Base-by-base conservation (phyloP, 1,139 yeast genomes). In the Blastobotrys indianensis region DNA sequence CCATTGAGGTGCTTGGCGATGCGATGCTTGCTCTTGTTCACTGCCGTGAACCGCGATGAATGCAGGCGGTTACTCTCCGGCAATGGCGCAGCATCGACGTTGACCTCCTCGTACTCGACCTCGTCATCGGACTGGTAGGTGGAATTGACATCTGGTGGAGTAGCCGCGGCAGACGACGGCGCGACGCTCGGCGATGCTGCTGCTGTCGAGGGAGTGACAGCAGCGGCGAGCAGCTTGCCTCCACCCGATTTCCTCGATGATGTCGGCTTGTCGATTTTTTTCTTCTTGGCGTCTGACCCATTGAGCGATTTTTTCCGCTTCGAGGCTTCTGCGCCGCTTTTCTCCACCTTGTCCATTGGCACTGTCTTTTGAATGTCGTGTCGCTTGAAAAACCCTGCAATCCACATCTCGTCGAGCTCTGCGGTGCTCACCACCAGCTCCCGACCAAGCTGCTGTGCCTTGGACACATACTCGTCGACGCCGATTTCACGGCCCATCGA, bases 301-400 rank as follows among this genome's bases (percentile, higher is more conserved):
- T 13, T 13, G 15, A 13, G 17, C 16, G 36, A 16, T 9, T 35
- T 35, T 20, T 17, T 17, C 5, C 38, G 25, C 7, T 9, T 17
- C 11, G 28, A 10, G 3, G 29, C 11, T 6, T 17, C 15, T 2
- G 4, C 15, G n/a, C 30, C 11, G 11, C 38, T 35, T 35, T 4
- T 17, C 12, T 11, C 29, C 29, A 10, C 15, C 38, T 12, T 12
- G 11, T 12, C 17, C 4, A n/a, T 17, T 23, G 35, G 29, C 9
- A 13, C 34, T n/a, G 13, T 16, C 23, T 40, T 33, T 16, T 12
- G 32, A 2, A 41, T 25, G 23, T 13, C 31, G 16, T 36, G 30
- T 23, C 39, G 34, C 32, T 41, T 35, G 20, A 30, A 30, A 25
- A 41, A 41, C 20, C 23, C 37, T 1, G 8, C 6, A 9, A 41